phyloP scores from a whole-genome alignment of 2,329 filamentous ascomycete genomes.

The Monosporascus sp. region DNA sequence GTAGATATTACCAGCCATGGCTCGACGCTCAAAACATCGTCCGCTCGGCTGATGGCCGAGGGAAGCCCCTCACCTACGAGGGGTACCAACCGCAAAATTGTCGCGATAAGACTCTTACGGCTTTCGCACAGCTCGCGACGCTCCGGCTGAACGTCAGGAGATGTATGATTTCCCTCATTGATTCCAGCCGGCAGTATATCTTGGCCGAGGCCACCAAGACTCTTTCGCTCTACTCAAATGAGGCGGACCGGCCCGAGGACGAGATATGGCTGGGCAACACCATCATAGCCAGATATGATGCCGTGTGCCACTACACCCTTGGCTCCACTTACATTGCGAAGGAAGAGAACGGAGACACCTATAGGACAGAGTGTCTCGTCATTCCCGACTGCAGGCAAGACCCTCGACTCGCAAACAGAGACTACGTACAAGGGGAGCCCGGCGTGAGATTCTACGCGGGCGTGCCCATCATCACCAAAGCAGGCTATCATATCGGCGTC shows the following conservation, averaged over 20 bases:
- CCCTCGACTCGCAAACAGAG: slow-evolving; percentile 25
- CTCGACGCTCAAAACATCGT: slow-evolving; percentile 14
- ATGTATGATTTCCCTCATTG: slow-evolving; percentile 45
- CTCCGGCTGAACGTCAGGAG: slow-evolving; percentile 42
- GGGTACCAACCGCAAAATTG: slow-evolving; percentile 31
- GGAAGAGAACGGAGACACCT: slow-evolving; percentile 7
- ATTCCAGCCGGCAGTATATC: slow-evolving; percentile 41
- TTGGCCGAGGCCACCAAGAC: slow-evolving; percentile 46
- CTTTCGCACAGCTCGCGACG: slow-evolving; percentile 46
- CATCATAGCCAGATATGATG: slow-evolving; percentile 14
- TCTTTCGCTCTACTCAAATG: slow-evolving; percentile 31
- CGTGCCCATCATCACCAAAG: slow-evolving; percentile 54
- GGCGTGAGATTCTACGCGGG: slow-evolving; percentile 34
- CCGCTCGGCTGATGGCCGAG: slow-evolving; percentile 7
- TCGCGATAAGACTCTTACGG: slow-evolving; percentile 34
- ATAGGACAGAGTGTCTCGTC: slow-evolving; percentile 20
- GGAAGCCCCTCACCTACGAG: not conserved
- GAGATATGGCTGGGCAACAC: slow-evolving; percentile 21
- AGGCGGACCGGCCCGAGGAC: slow-evolving; percentile 16
- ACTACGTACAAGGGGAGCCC: slow-evolving; percentile 27
- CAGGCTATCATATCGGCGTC: slow-evolving; percentile 52
- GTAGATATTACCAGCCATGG: slow-evolving; percentile 22
- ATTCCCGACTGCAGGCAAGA: slow-evolving; percentile 27
- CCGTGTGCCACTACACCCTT: slow-evolving; percentile 15
- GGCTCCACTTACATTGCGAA: slow-evolving; percentile 8